Conservation (phyloP, 305 asterid species). For the Solanum aculeatissimum region DNA sequence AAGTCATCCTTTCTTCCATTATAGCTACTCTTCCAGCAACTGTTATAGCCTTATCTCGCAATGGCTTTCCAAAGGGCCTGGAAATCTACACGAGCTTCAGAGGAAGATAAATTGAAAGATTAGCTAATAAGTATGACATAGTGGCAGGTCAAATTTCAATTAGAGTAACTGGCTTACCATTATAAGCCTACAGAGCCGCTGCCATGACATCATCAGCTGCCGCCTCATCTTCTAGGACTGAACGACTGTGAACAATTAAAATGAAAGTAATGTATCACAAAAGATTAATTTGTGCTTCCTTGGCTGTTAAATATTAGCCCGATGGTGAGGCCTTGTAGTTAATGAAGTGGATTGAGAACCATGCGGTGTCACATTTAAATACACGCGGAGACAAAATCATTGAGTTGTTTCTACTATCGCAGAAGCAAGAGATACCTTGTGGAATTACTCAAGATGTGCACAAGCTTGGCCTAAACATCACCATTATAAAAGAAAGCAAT, state of each 20-base stretch:
- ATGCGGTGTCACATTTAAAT: not conserved
- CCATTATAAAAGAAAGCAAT: not conserved
- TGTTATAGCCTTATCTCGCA: slow-evolving; percentile 64
- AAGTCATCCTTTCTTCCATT: slow-evolving; percentile 18
- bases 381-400: not conserved
- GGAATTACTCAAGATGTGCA: not conserved
- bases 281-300: not conserved
- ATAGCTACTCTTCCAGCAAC: slow-evolving; percentile 67
- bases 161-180: slow-evolving; percentile 19
- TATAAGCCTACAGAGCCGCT: slow-evolving; percentile 31
- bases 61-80: slow-evolving; percentile 13
- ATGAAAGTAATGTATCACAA: not conserved
- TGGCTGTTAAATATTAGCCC: not conserved
- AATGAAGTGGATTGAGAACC: not conserved
- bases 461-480: not conserved
- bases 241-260: not conserved
- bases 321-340: not conserved
- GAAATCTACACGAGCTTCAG: slow-evolving; percentile 22
- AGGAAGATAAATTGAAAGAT: not conserved
- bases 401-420: not conserved
- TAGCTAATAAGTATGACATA: not conserved
- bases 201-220: slow-evolving; percentile 35
- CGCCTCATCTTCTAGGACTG: slow-evolving; percentile 20
- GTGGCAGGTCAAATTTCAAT: not conserved
- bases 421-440: not conserved